Percentiles rank a stretch among this genome's conserved stretches.
Evolutionary conservation across 225 moss, liverwort and hornwort species (phyloP).

Genomic region (Marchantia polymorpha): DNA sequence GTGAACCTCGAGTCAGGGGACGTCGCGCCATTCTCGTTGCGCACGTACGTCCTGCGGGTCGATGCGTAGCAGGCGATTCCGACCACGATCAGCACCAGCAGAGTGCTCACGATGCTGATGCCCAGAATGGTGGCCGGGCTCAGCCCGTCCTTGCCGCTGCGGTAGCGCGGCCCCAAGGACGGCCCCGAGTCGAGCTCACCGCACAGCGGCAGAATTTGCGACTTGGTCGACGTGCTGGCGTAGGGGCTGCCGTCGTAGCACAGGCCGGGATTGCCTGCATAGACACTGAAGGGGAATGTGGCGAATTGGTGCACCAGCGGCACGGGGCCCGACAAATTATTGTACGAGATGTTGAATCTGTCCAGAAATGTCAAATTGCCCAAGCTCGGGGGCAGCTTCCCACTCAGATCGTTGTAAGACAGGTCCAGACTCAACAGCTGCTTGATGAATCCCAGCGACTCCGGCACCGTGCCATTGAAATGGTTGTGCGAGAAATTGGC

Average conservation of each 20-base stretch:
- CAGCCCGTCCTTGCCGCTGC: constrained; percentile 1
- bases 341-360: constrained; percentile 65
- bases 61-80: constrained; percentile 34
- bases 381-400: constrained; percentile 49
- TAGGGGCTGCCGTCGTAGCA: constrained; percentile 44
- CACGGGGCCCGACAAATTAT: constrained; percentile 54
- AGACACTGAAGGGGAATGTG: constrained; percentile 49
- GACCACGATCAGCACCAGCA: constrained; percentile 33
- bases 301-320: constrained; percentile 54
- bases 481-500: constrained; percentile 55
- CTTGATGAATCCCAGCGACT: constrained; percentile 36
- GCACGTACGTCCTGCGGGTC: constrained; percentile 21
- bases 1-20: constrained; percentile 29
- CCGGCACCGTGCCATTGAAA: constrained; percentile 56
- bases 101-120: constrained; percentile 41
- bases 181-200: background rate
- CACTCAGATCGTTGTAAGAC: constrained; percentile 55
- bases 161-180: too few species aligned
- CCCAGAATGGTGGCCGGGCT: constrained; percentile 31
- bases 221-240: constrained; percentile 24
- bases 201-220: constrained; percentile 28
- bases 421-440: constrained; percentile 58
- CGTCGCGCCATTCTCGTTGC: constrained; percentile 9
- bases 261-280: constrained; percentile 55
- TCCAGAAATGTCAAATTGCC: constrained; percentile 45